Evolutionary conservation across 2,329 filamentous ascomycete genomes (phyloP), one percentile per base, ranked within the genome.

Genomic region (Pseudogymnoascus sp.): DNA sequence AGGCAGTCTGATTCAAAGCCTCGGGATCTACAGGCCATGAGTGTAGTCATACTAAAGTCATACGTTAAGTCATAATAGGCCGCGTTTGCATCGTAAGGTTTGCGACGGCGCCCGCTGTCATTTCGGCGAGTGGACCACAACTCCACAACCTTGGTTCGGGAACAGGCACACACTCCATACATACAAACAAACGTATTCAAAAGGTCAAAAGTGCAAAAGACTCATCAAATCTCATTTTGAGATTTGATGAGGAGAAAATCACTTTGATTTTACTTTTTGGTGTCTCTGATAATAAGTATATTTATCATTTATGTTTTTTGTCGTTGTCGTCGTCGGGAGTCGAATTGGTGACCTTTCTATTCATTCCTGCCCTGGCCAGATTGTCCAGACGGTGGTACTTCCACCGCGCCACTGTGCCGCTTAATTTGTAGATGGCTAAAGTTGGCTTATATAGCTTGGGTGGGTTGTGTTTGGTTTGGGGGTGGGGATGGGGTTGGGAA

Each of bases 301-400:
- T n/a, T n/a, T n/a, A n/a, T n/a, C n/a, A n/a, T n/a, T n/a, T n/a
- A n/a, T n/a, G n/a, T n/a, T n/a, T 53, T 19, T 53, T 31, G 31
- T 19, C 19, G 14, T 53, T 4, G 44, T 19, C n/a, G 26, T 53
- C 31, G 47, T 4, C 16, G 47, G 47, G n/a, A 53, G 26, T 53
- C 26, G 47, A 53, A 53, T 53, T 53, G 47, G 14, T 53, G 26
- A 53, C 47, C 47, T 53, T 53, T 53, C 2, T 31, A 53, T 53
- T 53, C 47, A 53, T 53, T 53, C 47, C 47, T 53, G 47, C 47
- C 47, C 26, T 53, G 47, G 47, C 47, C 47, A 53, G 47, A 53
- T 53, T 53, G 47, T 53, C 47, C 47, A 53, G 47, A 53, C 47
- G n/a, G 26, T 31, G 47, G 47, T 53, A 19, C 47, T 53, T 53